These are phyloP conservation scores for Crithidia acanthocephali DNA, from an alignment of 208 protist genomes.

Conservation along the genomic window DNA sequence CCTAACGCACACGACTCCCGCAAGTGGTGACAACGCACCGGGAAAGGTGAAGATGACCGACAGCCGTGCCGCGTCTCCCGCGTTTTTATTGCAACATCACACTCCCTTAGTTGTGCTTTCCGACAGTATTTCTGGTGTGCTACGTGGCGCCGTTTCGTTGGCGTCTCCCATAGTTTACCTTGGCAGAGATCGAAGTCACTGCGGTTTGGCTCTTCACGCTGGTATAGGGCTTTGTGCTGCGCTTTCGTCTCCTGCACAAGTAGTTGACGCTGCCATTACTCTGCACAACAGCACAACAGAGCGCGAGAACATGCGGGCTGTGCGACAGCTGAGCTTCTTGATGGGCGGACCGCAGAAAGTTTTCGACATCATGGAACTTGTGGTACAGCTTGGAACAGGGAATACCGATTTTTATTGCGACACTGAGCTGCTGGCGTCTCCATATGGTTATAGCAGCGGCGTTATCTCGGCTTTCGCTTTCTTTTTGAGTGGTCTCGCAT, in stretches of 20 bases:
- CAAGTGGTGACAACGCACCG: neutral
- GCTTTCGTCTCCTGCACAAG: neutral
- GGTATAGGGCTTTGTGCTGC: slow-evolving; percentile 3
- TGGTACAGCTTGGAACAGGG: slow-evolving; percentile 13
- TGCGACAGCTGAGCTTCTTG: slow-evolving; percentile 40
- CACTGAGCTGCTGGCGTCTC: neutral
- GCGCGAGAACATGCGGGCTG: slow-evolving; percentile 12
- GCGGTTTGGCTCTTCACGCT: neutral
- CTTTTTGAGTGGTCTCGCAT: slow-evolving; percentile 3
- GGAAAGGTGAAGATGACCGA: slow-evolving; percentile 9
- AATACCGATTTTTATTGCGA: slow-evolving; percentile 30
- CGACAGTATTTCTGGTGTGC: neutral
- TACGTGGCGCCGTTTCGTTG: slow-evolving; percentile 18
- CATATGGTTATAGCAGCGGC: slow-evolving; percentile 10
- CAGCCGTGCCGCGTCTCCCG: neutral
- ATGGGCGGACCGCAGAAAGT: slow-evolving; percentile 49
- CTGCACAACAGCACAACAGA: slow-evolving; percentile 19
- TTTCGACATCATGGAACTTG: slow-evolving; percentile 42
- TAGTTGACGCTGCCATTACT: neutral
- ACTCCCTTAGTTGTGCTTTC: slow-evolving; percentile 14
- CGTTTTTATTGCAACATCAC: neutral
- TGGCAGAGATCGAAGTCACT: neutral
- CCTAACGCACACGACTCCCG: neutral
- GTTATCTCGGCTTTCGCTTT: slow-evolving; percentile 10
- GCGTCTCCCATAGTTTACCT: slow-evolving; percentile 19